Evolutionary conservation across 169 alveolate genomes (phyloP).

Genomic region (Plasmodium coatneyi): DNA sequence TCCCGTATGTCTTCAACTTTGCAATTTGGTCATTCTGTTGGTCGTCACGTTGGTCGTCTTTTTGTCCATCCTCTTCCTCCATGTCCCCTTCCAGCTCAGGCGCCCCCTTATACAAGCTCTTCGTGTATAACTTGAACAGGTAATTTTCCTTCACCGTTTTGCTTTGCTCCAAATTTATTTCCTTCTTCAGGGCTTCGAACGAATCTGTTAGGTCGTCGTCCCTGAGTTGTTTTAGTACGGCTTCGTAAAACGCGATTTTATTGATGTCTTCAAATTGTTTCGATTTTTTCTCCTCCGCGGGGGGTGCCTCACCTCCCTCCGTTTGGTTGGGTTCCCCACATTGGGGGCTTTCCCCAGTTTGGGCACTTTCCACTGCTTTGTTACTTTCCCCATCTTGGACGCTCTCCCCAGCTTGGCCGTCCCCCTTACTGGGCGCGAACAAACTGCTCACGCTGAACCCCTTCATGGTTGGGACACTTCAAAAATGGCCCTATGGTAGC

Average conservation of each 20-base stretch:
- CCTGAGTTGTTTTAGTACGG: constrained; percentile 31
- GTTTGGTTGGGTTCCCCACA: not conserved
- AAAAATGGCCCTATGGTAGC: not conserved
- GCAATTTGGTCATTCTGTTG: not conserved
- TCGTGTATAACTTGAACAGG: constrained; percentile 24
- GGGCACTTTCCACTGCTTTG: not conserved
- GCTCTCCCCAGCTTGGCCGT: not conserved
- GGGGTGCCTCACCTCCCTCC: not conserved
- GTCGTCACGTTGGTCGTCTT: not conserved
- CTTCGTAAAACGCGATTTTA: constrained; percentile 58
- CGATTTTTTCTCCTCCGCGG: not conserved
- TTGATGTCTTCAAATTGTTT: constrained; percentile 6
- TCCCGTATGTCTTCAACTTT: not conserved
- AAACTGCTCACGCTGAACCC: constrained; percentile 17
- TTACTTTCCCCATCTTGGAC: not conserved
- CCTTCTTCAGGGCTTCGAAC: constrained; percentile 15
- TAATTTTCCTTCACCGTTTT: constrained; percentile 10
- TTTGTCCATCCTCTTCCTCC: not conserved
- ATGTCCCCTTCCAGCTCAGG: not conserved
- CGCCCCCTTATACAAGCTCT: not conserved
- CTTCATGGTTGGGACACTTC: constrained; percentile 21
- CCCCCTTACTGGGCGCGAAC: constrained; percentile 5
- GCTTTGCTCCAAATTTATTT: constrained; percentile 41
- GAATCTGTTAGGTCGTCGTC: constrained; percentile 58
- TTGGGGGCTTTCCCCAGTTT: not conserved